These are phyloP conservation scores for Purpureocillium lavendulum DNA, from an alignment of 2,329 filamentous ascomycete genomes.

Conservation along the genomic window DNA sequence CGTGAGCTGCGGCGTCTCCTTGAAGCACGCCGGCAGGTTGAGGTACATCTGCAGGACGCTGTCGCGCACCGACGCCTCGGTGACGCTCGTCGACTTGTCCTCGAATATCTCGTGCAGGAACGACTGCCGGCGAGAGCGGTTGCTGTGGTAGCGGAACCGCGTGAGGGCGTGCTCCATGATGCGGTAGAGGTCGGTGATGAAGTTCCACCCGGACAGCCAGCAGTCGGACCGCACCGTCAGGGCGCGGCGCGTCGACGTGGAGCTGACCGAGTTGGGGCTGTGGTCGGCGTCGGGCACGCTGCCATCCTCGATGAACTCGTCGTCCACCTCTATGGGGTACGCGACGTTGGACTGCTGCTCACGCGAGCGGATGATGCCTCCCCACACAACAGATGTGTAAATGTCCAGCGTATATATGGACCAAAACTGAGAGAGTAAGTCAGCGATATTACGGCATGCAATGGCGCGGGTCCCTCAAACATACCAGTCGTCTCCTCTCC, in stretches of 20 bases:
- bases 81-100: conserved; percentile 8
- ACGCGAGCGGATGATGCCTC: conserved; percentile 12
- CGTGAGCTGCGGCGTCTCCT: conserved; percentile 15
- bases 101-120: conserved; percentile 13
- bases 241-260: conserved; percentile 2
- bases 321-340: conserved; percentile 23
- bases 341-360: conserved; percentile 14
- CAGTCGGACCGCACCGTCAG: conserved; percentile 11
- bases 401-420: conserved; percentile 50
- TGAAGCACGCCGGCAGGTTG: conserved; percentile 17
- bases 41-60: conserved; percentile 16
- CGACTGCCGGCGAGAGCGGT: conserved; percentile 7
- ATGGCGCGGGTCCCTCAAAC: too few species aligned
- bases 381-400: conserved; percentile 44
- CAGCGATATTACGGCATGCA: too few species aligned
- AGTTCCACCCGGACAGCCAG: conserved; percentile 51
- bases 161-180: conserved; percentile 41
- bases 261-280: conserved; percentile 2
- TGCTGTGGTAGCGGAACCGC: conserved; percentile 12
- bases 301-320: conserved; percentile 30
- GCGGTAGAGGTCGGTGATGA: conserved; percentile 47
- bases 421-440: conserved; percentile 36
- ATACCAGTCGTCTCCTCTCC: conserved; percentile 35
- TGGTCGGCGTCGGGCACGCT: background rate
- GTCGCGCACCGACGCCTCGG: conserved; percentile 11